Conservation (phyloP, 2,329 filamentous ascomycete species). For the Clarireedia paspali region DNA sequence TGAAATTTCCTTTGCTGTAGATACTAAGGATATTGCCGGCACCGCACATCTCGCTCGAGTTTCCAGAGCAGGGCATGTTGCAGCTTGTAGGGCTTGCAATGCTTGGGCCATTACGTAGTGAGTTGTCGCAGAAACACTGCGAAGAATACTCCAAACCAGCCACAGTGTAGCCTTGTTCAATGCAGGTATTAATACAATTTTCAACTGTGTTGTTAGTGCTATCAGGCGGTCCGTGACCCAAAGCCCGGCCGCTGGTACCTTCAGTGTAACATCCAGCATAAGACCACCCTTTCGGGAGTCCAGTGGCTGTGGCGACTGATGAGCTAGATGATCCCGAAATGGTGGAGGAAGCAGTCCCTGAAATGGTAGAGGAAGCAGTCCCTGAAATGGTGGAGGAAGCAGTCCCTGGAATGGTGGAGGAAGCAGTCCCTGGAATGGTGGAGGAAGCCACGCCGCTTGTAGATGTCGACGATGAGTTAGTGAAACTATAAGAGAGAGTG, state of each 20-base stretch:
- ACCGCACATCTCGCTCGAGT: conserved; percentile 27
- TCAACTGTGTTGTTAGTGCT: conserved; percentile 18
- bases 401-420: too few relatives aligned
- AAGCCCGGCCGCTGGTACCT: conserved; percentile 4
- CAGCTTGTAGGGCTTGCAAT: conserved; percentile 21
- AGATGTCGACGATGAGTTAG: too few relatives aligned
- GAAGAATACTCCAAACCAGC: conserved; percentile 30
- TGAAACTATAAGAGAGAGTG: too few relatives aligned
- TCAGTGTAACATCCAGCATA: conserved; percentile 12
- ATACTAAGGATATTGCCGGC: conserved; percentile 19
- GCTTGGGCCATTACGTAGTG: conserved; percentile 16
- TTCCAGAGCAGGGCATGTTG: conserved; percentile 20
- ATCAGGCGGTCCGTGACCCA: conserved; percentile 7
- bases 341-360: background rate
- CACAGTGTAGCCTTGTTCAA: conserved; percentile 15
- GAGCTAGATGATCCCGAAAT: background rate
- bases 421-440: too few relatives aligned
- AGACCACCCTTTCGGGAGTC: conserved; percentile 10
- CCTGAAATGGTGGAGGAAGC: too few relatives aligned
- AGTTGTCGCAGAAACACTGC: conserved; percentile 25
- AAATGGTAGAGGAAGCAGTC: too few relatives aligned
- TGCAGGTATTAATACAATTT: conserved; percentile 22
- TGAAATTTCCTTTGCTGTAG: conserved; percentile 13
- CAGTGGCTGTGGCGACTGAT: background rate
- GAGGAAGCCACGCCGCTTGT: too few relatives aligned